Evolutionary conservation across 2,329 filamentous ascomycete genomes (phyloP).

Genomic region (Pyrenochaeta sp.): DNA sequence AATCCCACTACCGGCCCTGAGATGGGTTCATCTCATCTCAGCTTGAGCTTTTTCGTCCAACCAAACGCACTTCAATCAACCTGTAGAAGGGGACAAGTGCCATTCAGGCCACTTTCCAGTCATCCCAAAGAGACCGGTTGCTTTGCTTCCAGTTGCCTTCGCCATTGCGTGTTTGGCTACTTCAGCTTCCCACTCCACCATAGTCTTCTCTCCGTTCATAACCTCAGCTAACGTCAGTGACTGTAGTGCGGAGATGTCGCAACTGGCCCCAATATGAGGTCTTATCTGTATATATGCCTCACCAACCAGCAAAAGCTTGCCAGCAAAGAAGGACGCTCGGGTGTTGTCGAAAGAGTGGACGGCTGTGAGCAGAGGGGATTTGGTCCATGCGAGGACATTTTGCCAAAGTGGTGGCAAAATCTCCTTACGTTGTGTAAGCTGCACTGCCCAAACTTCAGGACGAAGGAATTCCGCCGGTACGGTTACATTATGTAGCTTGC

Average conservation of each 20-base stretch:
- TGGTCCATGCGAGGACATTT: conserved; percentile 46
- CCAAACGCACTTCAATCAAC: too few relatives aligned
- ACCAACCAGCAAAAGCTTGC: conserved; percentile 54
- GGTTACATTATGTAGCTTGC: conserved; percentile 48
- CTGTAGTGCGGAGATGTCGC: conserved; percentile 55
- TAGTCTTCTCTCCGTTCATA: conserved; percentile 42
- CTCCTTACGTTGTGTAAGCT: conserved; percentile 23
- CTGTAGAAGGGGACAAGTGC: too few relatives aligned
- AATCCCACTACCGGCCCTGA: too few relatives aligned
- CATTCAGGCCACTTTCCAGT: conserved; percentile 23
- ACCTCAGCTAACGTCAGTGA: conserved; percentile 46
- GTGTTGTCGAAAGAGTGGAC: conserved; percentile 51
- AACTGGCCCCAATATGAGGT: conserved; percentile 55
- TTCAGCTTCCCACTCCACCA: conserved; percentile 40
- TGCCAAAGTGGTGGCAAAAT: conserved; percentile 48
- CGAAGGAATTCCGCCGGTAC: conserved; percentile 49
- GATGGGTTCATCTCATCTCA: too few relatives aligned
- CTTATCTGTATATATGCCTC: conserved; percentile 55
- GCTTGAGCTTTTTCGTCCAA: too few relatives aligned
- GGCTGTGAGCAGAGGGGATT: conserved; percentile 53
- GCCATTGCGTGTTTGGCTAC: conserved; percentile 36
- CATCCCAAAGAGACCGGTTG: conserved; percentile 20
- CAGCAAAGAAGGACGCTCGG: conserved; percentile 46
- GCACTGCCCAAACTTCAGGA: conserved; percentile 45
- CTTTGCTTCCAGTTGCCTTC: conserved; percentile 18